Evolutionary conservation across 129 eudicot genomes (phyloP), one percentile per base, ranked within the genome.

Genomic region (Flaveria sonorensis): DNA sequence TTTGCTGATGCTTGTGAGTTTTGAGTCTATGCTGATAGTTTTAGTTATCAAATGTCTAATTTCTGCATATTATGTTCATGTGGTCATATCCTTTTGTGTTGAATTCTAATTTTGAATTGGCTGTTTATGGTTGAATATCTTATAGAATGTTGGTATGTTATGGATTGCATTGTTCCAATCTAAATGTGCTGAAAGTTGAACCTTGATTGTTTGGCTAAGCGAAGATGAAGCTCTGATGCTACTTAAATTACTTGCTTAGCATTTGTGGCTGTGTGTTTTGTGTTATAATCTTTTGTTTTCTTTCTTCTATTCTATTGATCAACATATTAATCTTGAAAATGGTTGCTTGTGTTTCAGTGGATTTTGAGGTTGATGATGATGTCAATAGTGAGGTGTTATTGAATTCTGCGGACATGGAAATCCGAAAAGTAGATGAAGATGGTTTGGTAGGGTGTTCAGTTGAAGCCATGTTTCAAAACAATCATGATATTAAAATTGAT

Each of bases 391-490:
- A 86, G 74, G 86, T 79, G 32, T 75, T 86, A 73, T 85, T 88
- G 21, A 82, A 80, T 61, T 79, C 87, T 12, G 79, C 75, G 46
- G 88, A 83, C 46, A 61, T 67, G 80, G 89, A 80, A 80, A 85
- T 75, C 65, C 56, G 85, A 74, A 72, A 63, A 32, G 69, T 63
- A 6, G 71, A 72, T 60, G 84, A 84, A 46, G 80, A 84, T 70
- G 93, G 76, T 70, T 85, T 86, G 78, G 93, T 77, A 15, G 96
- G 86, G 55, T 88, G 91, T 76, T 90, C 96, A 12, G 79, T 82
- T 21, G 92, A 81, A 39, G 88, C 86, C 14, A 46, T 79, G 26
- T 86, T 87, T 68, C 80, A 86, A 20, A 84, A 81, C 40, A 85
- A 79, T 40, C 86, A 81, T 6, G 92, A 85, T 59, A 83, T 83